These are phyloP conservation scores for Teunomyces tritomae DNA, from an alignment of 805 yeast species.

Conservation along the genomic window DNA sequence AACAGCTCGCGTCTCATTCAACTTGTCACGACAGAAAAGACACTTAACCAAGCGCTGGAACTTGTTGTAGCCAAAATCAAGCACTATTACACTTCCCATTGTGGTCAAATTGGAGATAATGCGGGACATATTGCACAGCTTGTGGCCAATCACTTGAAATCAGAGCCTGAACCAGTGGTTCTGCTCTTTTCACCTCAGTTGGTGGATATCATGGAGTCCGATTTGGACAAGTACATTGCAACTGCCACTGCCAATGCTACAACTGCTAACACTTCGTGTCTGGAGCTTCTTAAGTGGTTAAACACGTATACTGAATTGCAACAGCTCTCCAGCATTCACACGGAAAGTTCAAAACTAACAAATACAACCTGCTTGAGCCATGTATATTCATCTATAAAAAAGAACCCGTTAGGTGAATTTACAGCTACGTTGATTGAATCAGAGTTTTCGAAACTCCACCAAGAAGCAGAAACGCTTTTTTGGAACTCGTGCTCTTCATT, in stretches of 20 bases:
- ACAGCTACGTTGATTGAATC: constrained; percentile 9
- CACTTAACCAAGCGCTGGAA: constrained; percentile 5
- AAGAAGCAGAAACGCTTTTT: constrained; percentile 8
- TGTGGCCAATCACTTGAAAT: neutral
- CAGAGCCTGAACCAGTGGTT: neutral
- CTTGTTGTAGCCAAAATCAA: constrained; percentile 5
- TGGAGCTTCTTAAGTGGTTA: constrained; percentile 8
- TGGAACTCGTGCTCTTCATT: constrained; percentile 8
- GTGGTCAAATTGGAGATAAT: neutral
- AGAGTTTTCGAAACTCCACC: constrained; percentile 13
- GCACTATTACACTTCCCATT: constrained; percentile 8
- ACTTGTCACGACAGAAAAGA: constrained; percentile 6
- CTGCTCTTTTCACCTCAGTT: constrained; percentile 18
- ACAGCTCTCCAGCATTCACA: constrained; percentile 1
- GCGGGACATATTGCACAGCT: neutral
- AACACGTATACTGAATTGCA: constrained; percentile 4
- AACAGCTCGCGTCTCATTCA: constrained; percentile 13
- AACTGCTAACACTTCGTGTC: neutral
- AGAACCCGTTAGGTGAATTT: constrained; percentile 15
- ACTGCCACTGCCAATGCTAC: constrained; percentile 1
- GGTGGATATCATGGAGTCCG: constrained; percentile 24
- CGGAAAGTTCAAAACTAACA: constrained; percentile 3
- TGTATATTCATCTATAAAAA: neutral
- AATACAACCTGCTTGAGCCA: constrained; percentile 6
- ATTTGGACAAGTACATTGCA: constrained; percentile 27